These are phyloP conservation scores for Ambrosia hybrid DNA, from an alignment of 140 eudicot genomes.

Conservation along the genomic window DNA sequence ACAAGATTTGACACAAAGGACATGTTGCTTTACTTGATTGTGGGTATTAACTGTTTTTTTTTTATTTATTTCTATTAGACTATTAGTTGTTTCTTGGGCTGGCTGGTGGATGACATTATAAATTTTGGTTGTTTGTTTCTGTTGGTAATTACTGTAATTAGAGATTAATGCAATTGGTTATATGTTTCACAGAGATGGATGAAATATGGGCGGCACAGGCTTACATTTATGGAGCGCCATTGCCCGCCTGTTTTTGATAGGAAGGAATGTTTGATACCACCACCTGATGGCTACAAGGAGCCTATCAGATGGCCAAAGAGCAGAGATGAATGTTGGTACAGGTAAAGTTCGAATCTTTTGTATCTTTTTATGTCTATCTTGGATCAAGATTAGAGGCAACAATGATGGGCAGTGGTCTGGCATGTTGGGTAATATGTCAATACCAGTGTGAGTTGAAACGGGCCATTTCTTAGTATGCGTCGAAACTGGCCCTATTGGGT, in stretches of 20 bases:
- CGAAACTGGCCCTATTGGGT: neutral
- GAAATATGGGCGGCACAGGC: constrained; percentile 66
- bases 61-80: too few species aligned
- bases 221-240: constrained; percentile 88
- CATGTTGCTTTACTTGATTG: too few species aligned
- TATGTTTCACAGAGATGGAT: constrained; percentile 75
- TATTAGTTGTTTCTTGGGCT: too few species aligned
- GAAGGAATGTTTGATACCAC: constrained; percentile 90
- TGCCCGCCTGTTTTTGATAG: constrained; percentile 80
- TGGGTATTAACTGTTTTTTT: too few species aligned
- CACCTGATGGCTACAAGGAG: constrained; percentile 85
- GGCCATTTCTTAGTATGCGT: neutral
- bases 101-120: constrained; percentile 1
- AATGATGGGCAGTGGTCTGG: neutral
- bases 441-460: neutral
- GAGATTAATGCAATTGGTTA: constrained; percentile 6
- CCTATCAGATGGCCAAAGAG: constrained; percentile 97
- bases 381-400: constrained; percentile 6
- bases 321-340: constrained; percentile 80
- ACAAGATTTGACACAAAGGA: too few species aligned
- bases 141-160: neutral
- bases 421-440: neutral
- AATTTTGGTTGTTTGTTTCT: constrained; percentile 6
- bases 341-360: constrained; percentile 34
- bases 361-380: neutral